phyloP scores from a whole-genome alignment of 2,329 filamentous ascomycete species.

The Helotiales sp. region DNA sequence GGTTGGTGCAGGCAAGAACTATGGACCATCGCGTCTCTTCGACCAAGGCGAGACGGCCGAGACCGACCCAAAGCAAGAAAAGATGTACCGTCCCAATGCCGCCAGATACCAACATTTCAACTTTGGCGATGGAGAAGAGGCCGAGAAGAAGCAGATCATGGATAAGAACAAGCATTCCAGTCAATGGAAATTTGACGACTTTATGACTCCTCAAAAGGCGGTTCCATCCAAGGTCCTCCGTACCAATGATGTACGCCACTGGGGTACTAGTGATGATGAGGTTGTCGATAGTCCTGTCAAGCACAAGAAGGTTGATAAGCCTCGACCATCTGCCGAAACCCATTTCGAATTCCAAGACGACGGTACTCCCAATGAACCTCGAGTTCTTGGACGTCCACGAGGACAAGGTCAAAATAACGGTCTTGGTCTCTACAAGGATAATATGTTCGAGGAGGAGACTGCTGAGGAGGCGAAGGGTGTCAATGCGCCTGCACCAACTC shows the following conservation, averaged over 20 bases:
- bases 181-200: slow-evolving; percentile 89
- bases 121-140: slow-evolving; percentile 63
- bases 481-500: slow-evolving; percentile 31
- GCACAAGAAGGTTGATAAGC: slow-evolving; percentile 59
- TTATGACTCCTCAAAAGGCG: slow-evolving; percentile 76
- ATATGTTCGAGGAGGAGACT: slow-evolving; percentile 56
- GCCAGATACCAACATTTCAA: slow-evolving; percentile 86
- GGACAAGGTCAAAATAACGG: slow-evolving; percentile 66
- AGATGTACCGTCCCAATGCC: slow-evolving; percentile 62
- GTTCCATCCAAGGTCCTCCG: slow-evolving; percentile 59
- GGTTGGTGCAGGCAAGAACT: slow-evolving; percentile 59
- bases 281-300: slow-evolving; percentile 58
- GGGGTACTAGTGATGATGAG: slow-evolving; percentile 70
- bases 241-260: slow-evolving; percentile 73
- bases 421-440: slow-evolving; percentile 74
- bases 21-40: slow-evolving; percentile 63
- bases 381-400: slow-evolving; percentile 46
- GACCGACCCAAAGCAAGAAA: slow-evolving; percentile 42
- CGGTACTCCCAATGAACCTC: slow-evolving; percentile 55
- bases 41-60: slow-evolving; percentile 51
- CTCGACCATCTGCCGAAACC: slow-evolving; percentile 75
- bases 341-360: slow-evolving; percentile 87
- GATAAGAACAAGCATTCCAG: slow-evolving; percentile 63
- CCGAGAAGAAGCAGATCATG: slow-evolving; percentile 28
- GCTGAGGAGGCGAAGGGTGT: slow-evolving; percentile 14